A percentile compares a stretch with the other conserved stretches of the same genome.
Conservation (phyloP, 148 eudicot species). For the Rhododendron mucronatum region DNA sequence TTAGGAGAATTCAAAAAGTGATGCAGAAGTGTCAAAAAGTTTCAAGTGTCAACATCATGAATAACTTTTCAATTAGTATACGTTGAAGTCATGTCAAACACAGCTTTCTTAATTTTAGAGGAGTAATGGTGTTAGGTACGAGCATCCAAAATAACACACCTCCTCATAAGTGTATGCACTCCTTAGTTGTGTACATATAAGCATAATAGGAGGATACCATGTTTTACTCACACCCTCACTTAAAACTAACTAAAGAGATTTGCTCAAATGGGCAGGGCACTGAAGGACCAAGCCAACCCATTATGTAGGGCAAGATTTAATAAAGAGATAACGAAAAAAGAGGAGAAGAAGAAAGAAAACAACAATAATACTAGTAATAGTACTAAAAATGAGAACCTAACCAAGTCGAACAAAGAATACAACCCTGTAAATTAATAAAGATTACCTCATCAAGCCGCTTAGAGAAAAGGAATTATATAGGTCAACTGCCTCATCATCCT, state of each 20-base stretch:
- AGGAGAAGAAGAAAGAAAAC: background rate
- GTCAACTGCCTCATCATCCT: constrained; percentile 86
- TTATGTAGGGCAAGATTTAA: background rate
- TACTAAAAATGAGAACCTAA: background rate
- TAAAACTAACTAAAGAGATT: background rate
- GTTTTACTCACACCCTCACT: background rate
- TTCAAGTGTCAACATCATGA: background rate
- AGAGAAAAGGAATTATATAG: constrained; percentile 54
- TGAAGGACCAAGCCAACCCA: constrained; percentile 13
- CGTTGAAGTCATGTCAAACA: background rate
- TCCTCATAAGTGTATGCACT: background rate
- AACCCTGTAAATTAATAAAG: background rate
- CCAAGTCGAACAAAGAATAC: background rate
- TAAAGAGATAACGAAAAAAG: background rate
- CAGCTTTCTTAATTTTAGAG: background rate
- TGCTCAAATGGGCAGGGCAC: background rate
- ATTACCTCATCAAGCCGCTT: constrained; percentile 92
- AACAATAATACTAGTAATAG: background rate
- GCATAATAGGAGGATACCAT: background rate
- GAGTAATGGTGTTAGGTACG: background rate
- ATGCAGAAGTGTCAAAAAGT: background rate
- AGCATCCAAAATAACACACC: background rate
- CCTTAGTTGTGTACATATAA: no score
- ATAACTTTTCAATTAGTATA: background rate
- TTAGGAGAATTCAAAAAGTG: background rate